phyloP scores from a whole-genome alignment of 2,329 filamentous ascomycete genomes.

The Penicillium paneum region DNA sequence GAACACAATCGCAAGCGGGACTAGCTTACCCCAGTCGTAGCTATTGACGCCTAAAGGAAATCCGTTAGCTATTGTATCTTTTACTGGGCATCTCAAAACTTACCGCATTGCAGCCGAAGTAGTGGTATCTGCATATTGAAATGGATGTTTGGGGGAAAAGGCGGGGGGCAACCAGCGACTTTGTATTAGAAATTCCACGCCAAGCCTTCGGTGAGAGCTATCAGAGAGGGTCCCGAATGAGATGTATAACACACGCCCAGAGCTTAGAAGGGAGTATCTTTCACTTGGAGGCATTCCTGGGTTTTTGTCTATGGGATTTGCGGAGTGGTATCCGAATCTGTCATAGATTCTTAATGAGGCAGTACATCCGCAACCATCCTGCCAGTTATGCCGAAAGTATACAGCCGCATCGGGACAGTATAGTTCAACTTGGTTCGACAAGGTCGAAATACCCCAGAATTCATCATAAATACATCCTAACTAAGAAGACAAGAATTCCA shows the following conservation, averaged over 20 bases:
- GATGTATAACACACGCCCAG: neutral
- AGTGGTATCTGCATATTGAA: constrained; percentile 70
- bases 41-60: constrained; percentile 76
- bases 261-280: neutral
- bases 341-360: neutral
- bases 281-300: neutral
- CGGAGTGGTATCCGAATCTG: neutral
- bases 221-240: neutral
- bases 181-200: constrained; percentile 23
- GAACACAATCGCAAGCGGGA: constrained; percentile 16
- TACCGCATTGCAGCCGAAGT: constrained; percentile 67
- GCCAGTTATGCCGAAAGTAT: neutral
- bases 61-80: neutral
- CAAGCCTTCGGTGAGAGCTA: constrained; percentile 24
- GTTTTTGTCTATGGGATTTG: neutral
- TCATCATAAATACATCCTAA: neutral
- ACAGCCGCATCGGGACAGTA: neutral
- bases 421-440: neutral
- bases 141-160: constrained; percentile 9
- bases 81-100: constrained; percentile 14
- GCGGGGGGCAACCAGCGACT: constrained; percentile 12
- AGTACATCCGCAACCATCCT: neutral
- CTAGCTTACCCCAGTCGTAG: constrained; percentile 81
- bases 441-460: fast-evolving
- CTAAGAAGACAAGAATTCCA: neutral